These are phyloP conservation scores for Deinandra increscens DNA, from an alignment of 129 eudicot species.

Conservation along the genomic window DNA sequence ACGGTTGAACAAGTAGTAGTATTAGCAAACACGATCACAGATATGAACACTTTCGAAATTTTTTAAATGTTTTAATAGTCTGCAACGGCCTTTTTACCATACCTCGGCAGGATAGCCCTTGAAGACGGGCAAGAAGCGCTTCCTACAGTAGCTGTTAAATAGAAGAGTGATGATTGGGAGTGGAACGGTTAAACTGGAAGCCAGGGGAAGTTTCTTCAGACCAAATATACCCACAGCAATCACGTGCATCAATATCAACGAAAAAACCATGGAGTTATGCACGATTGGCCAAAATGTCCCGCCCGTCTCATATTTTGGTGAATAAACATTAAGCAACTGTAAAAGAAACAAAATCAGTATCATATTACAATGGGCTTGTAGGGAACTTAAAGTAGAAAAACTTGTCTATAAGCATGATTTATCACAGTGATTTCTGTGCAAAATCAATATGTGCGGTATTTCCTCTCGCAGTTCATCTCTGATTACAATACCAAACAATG, in stretches of 20 bases:
- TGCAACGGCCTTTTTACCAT: constrained; percentile 13
- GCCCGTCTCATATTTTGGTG: constrained; percentile 77
- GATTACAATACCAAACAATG: too few species aligned
- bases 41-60: background rate
- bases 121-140: constrained; percentile 73
- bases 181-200: constrained; percentile 70
- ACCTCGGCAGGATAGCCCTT: constrained; percentile 84
- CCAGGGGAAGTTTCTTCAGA: constrained; percentile 72
- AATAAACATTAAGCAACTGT: constrained; percentile 78
- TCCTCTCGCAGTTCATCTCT: too few species aligned
- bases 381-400: too few species aligned
- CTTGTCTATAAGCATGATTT: too few species aligned
- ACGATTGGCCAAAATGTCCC: constrained; percentile 91
- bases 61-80: background rate
- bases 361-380: too few species aligned
- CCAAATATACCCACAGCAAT: constrained; percentile 91
- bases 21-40: constrained; percentile 6
- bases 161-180: constrained; percentile 83
- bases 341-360: constrained; percentile 24
- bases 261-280: constrained; percentile 63
- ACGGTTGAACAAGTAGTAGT: background rate
- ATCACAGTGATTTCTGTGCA: too few species aligned
- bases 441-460: too few species aligned
- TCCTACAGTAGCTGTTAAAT: constrained; percentile 69
- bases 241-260: constrained; percentile 77